phyloP scores from a whole-genome alignment of 2,329 filamentous ascomycete genomes.

The Fusarium papillatum region DNA sequence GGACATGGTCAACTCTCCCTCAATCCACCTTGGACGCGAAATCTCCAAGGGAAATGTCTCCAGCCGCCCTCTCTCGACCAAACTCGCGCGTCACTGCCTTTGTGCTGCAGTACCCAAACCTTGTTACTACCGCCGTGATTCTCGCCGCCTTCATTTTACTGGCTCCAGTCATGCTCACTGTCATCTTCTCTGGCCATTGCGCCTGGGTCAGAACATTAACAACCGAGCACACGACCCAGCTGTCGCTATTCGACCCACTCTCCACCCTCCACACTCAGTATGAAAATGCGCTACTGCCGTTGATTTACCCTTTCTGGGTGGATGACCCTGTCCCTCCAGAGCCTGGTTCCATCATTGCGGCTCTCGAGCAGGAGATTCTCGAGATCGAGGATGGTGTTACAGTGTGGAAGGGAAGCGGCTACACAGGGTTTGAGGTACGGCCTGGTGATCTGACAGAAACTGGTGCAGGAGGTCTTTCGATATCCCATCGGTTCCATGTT shows the following conservation, averaged over 20 bases:
- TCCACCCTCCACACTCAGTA: not conserved
- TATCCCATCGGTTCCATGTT: not conserved
- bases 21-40: not conserved
- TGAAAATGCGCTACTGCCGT: not conserved
- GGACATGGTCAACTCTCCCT: not conserved
- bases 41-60: not conserved
- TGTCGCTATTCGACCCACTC: not conserved
- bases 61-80: not conserved
- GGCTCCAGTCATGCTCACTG: not conserved
- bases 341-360: not conserved
- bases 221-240: not conserved
- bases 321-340: not conserved
- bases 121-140: not conserved
- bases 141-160: not conserved
- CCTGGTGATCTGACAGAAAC: not conserved
- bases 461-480: not conserved
- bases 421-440: not conserved
- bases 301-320: not conserved
- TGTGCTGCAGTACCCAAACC: not conserved
- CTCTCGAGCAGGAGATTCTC: not conserved
- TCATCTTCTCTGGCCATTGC: not conserved
- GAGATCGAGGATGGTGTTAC: not conserved
- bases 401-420: not conserved
- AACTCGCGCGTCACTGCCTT: not conserved
- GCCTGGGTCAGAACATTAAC: not conserved